A percentile compares a stretch with the other conserved stretches of the same genome.
Evolutionary conservation across 164 flowering plant species (phyloP).

Genomic region (Nymphaea colorata): DNA sequence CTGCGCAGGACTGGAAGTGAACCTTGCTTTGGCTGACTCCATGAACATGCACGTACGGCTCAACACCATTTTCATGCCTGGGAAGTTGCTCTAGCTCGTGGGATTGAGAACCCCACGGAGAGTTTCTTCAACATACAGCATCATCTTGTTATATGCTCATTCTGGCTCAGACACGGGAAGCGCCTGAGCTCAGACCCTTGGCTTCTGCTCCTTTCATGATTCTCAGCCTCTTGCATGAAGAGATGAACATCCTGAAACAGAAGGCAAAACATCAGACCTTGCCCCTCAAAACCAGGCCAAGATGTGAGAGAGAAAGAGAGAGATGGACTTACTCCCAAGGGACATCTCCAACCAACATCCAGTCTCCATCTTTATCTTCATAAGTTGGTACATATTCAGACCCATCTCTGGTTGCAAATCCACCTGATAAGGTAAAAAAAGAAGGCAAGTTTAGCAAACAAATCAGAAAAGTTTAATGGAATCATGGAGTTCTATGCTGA

Average conservation of each 20-base stretch:
- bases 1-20: too few species aligned
- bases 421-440: too few species aligned
- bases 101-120: background rate
- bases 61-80: too few species aligned
- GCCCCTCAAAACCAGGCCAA: background rate
- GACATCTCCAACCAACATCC: slow-evolving; percentile 95
- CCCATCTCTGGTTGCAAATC: background rate
- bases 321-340: slow-evolving; percentile 75
- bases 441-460: too few species aligned
- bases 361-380: slow-evolving; percentile 91
- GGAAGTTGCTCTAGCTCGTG: too few species aligned
- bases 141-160: background rate
- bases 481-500: too few species aligned
- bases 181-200: slow-evolving; percentile 44
- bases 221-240: slow-evolving; percentile 76
- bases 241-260: slow-evolving; percentile 56
- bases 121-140: background rate
- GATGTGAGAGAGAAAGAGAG: slow-evolving; percentile 2
- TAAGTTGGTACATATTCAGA: slow-evolving; percentile 71
- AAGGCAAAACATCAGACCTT: background rate
- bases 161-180: slow-evolving; percentile 10
- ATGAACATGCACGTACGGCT: too few species aligned
- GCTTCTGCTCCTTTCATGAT: slow-evolving; percentile 84
- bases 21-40: too few species aligned
- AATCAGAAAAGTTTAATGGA: too few species aligned